These are phyloP conservation scores for Cladosporium sp. DNA, from an alignment of 2,329 filamentous ascomycete genomes.

Conservation along the genomic window DNA sequence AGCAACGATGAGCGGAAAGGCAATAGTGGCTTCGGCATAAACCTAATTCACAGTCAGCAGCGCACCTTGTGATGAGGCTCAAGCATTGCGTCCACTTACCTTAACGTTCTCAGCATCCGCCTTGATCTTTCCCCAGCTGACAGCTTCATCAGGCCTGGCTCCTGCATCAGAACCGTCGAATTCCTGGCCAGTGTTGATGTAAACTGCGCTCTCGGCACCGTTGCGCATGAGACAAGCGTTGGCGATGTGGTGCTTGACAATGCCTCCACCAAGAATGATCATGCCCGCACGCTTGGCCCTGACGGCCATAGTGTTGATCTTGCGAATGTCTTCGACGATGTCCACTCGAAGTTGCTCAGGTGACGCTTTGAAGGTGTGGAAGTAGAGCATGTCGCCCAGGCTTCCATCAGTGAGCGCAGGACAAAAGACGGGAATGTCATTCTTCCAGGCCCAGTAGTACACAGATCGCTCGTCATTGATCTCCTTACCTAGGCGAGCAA, in stretches of 20 bases:
- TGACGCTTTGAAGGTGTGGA: constrained; percentile 90
- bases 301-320: constrained; percentile 88
- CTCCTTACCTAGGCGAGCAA: constrained; percentile 84
- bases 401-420: constrained; percentile 94
- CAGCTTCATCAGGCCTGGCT: constrained; percentile 90
- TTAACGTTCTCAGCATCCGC: constrained; percentile 84
- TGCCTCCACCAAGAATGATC: constrained; percentile 89
- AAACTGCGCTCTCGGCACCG: constrained; percentile 93
- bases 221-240: constrained; percentile 98
- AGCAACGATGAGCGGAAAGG: constrained; percentile 67
- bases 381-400: constrained; percentile 96
- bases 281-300: constrained; percentile 86
- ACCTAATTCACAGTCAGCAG: constrained; percentile 42
- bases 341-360: constrained; percentile 81
- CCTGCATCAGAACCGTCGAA: constrained; percentile 97
- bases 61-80: not conserved
- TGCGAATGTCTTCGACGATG: constrained; percentile 89
- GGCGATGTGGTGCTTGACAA: constrained; percentile 98
- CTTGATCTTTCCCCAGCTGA: constrained; percentile 99
- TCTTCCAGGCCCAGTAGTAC: constrained; percentile 97
- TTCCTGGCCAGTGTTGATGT: constrained; percentile 96
- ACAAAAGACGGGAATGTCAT: constrained; percentile 95
- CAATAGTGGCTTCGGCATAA: constrained; percentile 67
- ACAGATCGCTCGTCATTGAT: constrained; percentile 91
- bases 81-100: constrained; percentile 50